Evolutionary conservation across 495 filamentous ascomycete species (phyloP), one percentile per base, ranked within the genome.

Genomic region (Friedmanniomyces simplex): DNA sequence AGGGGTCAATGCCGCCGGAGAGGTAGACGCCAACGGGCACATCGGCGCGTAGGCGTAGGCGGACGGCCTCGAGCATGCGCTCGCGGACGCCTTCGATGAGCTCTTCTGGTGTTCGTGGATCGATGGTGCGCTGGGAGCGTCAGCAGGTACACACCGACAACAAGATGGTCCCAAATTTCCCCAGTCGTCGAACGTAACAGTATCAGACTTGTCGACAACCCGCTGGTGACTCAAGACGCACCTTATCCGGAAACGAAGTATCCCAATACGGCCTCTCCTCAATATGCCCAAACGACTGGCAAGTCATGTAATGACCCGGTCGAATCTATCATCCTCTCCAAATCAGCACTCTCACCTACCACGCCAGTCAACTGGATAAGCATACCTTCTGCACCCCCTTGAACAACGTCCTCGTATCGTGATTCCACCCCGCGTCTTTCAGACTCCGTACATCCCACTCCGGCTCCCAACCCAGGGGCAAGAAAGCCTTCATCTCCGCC

Each of bases 1-100:
- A 76, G 5, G 73, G 77, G 58, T 79, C 78, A 28, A 82, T 67
- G 1, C 79, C 79, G n/a, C 78, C 78, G 24, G 68, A 73, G 0
- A 80, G 65, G 52, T 75, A 78, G 43, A 81, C 66, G 1, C 77
- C 77, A 7, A 81, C 67, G 7, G 72, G 72, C 0, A 80, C 78
- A 63, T 81, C 77, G 1, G 77, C 77, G 21, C 76, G 69, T 28
- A 80, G 67, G 12, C 77, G 74, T 30, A 78, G 26, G 0, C 69
- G 70, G 3, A 79, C 64, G 0, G 77, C 63, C 18, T 80, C 76
- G 0, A 76, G 62, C 39, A 80, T 54, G 5, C 63, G 66, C 14
- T 74, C 57, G 16, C 76, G 66, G 1, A 80, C 76, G 21, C 69
- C 72, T 12, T 67, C 63, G 11, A 78, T 66, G 64, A 77, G 73